phyloP scores from a whole-genome alignment of 148 eudicot genomes.

The Vaccinium macrocarpon region DNA sequence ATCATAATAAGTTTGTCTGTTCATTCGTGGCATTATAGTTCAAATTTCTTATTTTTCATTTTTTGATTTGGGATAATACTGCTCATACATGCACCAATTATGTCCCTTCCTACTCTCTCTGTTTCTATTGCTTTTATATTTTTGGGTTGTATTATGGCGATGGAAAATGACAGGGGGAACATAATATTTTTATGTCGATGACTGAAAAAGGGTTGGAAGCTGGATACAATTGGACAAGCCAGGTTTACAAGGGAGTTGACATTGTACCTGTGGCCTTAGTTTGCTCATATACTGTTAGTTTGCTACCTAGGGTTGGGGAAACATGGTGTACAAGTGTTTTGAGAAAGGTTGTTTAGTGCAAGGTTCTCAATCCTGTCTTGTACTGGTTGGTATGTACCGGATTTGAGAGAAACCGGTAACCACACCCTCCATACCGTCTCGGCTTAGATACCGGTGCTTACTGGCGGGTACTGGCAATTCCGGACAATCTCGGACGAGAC shows the following conservation, averaged over 20 bases:
- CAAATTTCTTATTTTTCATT: not conserved
- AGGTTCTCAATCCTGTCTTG: no score
- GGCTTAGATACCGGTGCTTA: no score
- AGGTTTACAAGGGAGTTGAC: not conserved
- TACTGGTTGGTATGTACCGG: no score
- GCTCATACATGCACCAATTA: not conserved
- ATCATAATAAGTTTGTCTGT: slow-evolving; percentile 20
- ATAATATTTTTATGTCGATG: not conserved
- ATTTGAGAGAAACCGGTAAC: no score
- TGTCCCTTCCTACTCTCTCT: not conserved
- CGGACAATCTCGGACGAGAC: no score
- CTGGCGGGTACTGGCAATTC: no score
- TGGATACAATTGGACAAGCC: not conserved
- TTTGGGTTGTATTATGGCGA: not conserved
- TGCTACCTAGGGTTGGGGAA: not conserved
- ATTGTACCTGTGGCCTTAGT: not conserved
- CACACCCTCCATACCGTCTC: no score
- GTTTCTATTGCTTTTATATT: not conserved
- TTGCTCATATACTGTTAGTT: not conserved
- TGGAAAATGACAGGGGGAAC: not conserved
- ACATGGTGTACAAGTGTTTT: not conserved
- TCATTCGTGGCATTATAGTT: not conserved
- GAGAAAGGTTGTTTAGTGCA: not conserved
- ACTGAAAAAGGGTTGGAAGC: not conserved
- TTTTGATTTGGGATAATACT: not conserved